Conservation (phyloP, 768 basidiomycete genomes). For the Calocera viscosa region DNA sequence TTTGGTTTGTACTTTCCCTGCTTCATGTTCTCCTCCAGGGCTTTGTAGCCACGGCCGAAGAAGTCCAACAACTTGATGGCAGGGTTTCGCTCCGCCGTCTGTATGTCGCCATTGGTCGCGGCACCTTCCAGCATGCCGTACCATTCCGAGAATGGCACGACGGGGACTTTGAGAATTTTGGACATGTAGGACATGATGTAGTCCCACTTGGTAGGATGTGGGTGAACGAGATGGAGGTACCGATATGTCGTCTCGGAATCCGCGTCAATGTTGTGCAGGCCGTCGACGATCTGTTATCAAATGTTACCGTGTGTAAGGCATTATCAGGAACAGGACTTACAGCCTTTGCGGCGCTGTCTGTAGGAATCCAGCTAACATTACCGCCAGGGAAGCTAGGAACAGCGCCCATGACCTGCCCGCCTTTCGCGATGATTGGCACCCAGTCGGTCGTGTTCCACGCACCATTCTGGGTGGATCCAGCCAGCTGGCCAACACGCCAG, state of each 20-base stretch:
- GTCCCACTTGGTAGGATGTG: slow-evolving; percentile 18
- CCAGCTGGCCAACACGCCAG: slow-evolving; percentile 5
- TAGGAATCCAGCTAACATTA: slow-evolving; percentile 5
- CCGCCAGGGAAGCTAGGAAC: not conserved
- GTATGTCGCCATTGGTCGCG: slow-evolving; percentile 8
- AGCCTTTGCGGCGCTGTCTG: not conserved
- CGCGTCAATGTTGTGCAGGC: not conserved
- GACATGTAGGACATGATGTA: slow-evolving; percentile 15
- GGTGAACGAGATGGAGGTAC: slow-evolving; percentile 21
- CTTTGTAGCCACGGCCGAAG: slow-evolving; percentile 13
- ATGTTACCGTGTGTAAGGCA: not conserved
- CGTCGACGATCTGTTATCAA: not conserved
- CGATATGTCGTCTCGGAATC: not conserved
- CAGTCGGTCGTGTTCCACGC: slow-evolving; percentile 9
- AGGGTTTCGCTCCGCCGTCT: slow-evolving; percentile 18
- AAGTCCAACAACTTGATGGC: slow-evolving; percentile 23
- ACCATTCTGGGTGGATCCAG: not conserved
- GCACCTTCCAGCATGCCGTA: slow-evolving; percentile 11
- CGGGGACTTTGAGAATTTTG: slow-evolving; percentile 17
- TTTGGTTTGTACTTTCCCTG: not conserved
- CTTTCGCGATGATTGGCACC: slow-evolving; percentile 1
- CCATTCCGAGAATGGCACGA: slow-evolving; percentile 25
- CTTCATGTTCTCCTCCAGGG: slow-evolving; percentile 27
- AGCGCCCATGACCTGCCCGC: not conserved
- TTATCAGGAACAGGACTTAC: not conserved